Conservation (phyloP, 1,139 yeast genomes). For the Martiniozyma asiatica region DNA sequence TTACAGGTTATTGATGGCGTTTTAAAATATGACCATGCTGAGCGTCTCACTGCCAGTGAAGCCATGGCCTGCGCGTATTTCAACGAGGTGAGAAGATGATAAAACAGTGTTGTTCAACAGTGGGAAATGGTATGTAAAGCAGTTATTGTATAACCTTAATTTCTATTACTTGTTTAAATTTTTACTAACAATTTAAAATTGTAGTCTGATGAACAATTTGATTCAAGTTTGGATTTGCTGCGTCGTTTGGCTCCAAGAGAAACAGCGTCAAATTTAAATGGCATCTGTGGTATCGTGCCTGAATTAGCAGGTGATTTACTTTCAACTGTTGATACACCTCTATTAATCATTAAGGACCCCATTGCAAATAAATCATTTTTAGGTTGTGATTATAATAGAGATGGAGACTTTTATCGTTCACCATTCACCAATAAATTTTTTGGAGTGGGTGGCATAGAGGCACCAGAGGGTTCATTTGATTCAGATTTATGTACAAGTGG, state of each 20-base stretch:
- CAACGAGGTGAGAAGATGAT: slow-evolving; percentile 20
- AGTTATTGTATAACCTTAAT: too few relatives aligned
- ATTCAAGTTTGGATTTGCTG: slow-evolving; percentile 78
- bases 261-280: slow-evolving; percentile 48
- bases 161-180: not conserved
- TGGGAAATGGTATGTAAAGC: slow-evolving; percentile 3
- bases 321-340: slow-evolving; percentile 81
- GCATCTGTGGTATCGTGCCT: slow-evolving; percentile 68
- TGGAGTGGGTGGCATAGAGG: slow-evolving; percentile 45
- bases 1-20: slow-evolving; percentile 55
- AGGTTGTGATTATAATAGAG: slow-evolving; percentile 91
- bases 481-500: too few relatives aligned
- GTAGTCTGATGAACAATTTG: slow-evolving; percentile 51
- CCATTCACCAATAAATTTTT: slow-evolving; percentile 83
- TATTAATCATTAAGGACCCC: slow-evolving; percentile 45
- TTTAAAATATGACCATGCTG: slow-evolving; percentile 61
- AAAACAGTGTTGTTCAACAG: too few relatives aligned
- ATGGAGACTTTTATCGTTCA: slow-evolving; percentile 83
- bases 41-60: slow-evolving; percentile 64
- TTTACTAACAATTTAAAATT: slow-evolving; percentile 1
- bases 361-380: slow-evolving; percentile 56
- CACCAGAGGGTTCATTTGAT: too few relatives aligned
- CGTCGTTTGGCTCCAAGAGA: slow-evolving; percentile 77
- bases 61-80: slow-evolving; percentile 58
- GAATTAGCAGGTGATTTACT: slow-evolving; percentile 78